Evolutionary conservation across 768 basidiomycete species (phyloP), one percentile per base, ranked within the genome.

Genomic region (Boletus rubropictus): DNA sequence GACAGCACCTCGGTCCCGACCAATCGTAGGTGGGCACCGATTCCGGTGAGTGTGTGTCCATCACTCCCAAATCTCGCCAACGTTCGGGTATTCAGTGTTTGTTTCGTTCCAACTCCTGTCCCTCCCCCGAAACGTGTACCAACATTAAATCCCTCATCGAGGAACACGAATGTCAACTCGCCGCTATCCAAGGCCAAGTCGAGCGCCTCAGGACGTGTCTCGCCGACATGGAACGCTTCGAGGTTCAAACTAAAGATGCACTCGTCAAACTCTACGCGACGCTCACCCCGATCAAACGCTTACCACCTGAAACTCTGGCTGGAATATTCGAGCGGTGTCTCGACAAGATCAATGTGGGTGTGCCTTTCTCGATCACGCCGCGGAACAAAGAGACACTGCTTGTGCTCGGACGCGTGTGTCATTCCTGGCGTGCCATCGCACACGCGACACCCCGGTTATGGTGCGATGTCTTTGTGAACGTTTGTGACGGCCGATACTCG

Each of bases 341-440:
- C 11, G 44, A 53, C 9, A 11, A 3, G 6, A 15, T 29, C 5
- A 5, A 29, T 3, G 14, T 44, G 1, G 17, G 18, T 17, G 17
- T 22, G 22, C 5, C 39, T 10, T 47, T 52, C 33, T 21, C 49
- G 3, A 29, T 17, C 24, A 28, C 33, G 0, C 18, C 42, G 15
- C 44, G 54, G 29, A 12, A 10, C 45, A 48, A 18, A 33, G 49
- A 46, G 8, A 58, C 60, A 0, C 66, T 64, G 1, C n/a, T 68
- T 25, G 28, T 65, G 2, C 60, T 68, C 5, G 61, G 59, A 4
- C 61, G 61, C 0, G 59, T 68, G 17, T 67, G 66, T 36, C 56
- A 57, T 40, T 18, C 50, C 0, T 68, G 66, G 64, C 57, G 65
- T 7, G 48, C 44, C 8, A 44, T 66, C 3, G 47, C 53, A 1